phyloP scores from a whole-genome alignment of 768 basidiomycete species.

The Candolleomyces eurysporus region DNA sequence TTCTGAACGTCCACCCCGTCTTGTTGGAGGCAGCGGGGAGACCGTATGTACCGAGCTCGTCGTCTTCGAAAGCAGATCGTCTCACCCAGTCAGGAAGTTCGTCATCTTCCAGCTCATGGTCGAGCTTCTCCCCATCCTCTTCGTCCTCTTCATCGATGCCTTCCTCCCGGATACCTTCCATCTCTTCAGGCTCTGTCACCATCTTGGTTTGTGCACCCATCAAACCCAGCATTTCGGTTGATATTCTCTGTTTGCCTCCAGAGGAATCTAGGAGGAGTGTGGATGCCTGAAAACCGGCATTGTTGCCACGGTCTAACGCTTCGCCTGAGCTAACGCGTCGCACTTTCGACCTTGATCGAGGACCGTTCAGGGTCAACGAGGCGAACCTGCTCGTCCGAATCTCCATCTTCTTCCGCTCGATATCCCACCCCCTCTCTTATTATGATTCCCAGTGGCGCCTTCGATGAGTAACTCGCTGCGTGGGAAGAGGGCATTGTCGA shows the following conservation, averaged over 20 bases:
- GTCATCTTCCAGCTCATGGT: slow-evolving; percentile 59
- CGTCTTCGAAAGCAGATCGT: slow-evolving; percentile 48
- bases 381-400: slow-evolving; percentile 24
- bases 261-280: slow-evolving; percentile 10
- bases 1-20: slow-evolving; percentile 75
- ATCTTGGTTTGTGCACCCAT: slow-evolving; percentile 40
- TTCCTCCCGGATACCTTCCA: slow-evolving; percentile 39
- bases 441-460: too few relatives aligned
- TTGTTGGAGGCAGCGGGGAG: slow-evolving; percentile 18
- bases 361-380: not conserved
- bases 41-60: slow-evolving; percentile 53
- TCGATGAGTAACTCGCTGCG: too few relatives aligned
- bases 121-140: slow-evolving; percentile 46
- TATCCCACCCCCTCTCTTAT: slow-evolving; percentile 47
- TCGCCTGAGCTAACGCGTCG: slow-evolving; percentile 51
- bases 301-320: slow-evolving; percentile 24
- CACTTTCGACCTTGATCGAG: slow-evolving; percentile 36
- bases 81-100: slow-evolving; percentile 80
- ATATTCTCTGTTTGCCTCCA: slow-evolving; percentile 50
- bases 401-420: slow-evolving; percentile 43
- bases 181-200: slow-evolving; percentile 56
- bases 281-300: slow-evolving; percentile 12
- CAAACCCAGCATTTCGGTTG: slow-evolving; percentile 56
- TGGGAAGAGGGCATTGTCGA: slow-evolving; percentile 77
- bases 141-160: slow-evolving; percentile 34